Conservation (phyloP, 164 flowering plant species). For the Nymphaea thermarum region DNA sequence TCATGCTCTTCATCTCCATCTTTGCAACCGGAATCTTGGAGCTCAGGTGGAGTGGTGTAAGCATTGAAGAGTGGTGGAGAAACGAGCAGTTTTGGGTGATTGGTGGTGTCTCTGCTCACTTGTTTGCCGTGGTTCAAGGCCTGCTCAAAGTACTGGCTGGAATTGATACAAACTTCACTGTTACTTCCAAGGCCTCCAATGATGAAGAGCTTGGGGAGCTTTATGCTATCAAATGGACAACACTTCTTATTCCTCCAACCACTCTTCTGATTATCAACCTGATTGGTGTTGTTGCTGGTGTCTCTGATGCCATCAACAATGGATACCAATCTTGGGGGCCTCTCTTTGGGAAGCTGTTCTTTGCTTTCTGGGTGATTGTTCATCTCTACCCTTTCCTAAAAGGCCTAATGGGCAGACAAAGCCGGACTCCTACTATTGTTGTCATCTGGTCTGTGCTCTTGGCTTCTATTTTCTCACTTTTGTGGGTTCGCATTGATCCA, state of each 20-base stretch:
- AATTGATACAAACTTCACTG: conserved; percentile 77
- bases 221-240: conserved; percentile 77
- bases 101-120: conserved; percentile 78
- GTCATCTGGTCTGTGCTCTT: conserved; percentile 78
- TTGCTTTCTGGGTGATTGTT: conserved; percentile 74
- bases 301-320: conserved; percentile 86
- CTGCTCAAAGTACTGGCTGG: conserved; percentile 68
- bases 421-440: conserved; percentile 85
- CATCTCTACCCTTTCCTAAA: conserved; percentile 89
- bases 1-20: conserved; percentile 66
- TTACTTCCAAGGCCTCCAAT: conserved; percentile 61
- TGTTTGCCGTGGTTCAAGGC: conserved; percentile 74
- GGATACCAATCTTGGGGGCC: conserved; percentile 86
- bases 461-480: conserved; percentile 85
- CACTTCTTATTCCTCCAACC: conserved; percentile 78
- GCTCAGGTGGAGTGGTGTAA: conserved; percentile 84
- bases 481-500: conserved; percentile 87
- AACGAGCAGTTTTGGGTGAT: conserved; percentile 94
- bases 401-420: conserved; percentile 86
- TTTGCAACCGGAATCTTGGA: conserved; percentile 77
- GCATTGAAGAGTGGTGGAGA: conserved; percentile 93
- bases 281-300: conserved; percentile 77
- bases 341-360: conserved; percentile 76
- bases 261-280: conserved; percentile 71
- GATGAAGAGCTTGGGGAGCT: conserved; percentile 79